These are phyloP conservation scores for Pleodorina starrii DNA, from an alignment of 139 green algal species.

Conservation along the genomic window DNA sequence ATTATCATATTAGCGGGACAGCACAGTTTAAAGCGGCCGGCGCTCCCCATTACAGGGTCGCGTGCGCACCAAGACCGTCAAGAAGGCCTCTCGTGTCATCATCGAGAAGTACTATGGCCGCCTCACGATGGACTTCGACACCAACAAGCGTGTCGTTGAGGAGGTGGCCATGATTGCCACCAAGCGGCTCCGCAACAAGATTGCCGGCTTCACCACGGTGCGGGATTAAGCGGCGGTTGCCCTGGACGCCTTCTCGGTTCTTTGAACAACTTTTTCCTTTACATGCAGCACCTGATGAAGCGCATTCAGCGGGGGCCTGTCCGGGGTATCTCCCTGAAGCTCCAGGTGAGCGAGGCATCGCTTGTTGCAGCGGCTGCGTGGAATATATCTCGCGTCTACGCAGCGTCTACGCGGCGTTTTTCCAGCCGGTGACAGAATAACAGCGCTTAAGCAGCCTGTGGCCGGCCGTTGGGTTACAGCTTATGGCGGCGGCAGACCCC, in stretches of 20 bases:
- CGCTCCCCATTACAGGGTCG: constrained; percentile 81
- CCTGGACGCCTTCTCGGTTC: not conserved
- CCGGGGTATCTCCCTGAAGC: constrained; percentile 99
- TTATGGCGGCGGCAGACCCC: too few species aligned
- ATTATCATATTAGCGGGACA: too few species aligned
- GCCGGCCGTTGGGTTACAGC: too few species aligned
- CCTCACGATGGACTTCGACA: constrained; percentile 97
- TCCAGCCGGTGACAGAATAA: too few species aligned
- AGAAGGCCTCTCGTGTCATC: constrained; percentile 96
- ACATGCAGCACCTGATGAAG: constrained; percentile 99
- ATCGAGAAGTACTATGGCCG: constrained; percentile 99
- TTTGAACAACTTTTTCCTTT: not conserved
- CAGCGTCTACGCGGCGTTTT: too few species aligned
- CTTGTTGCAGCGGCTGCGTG: too few species aligned
- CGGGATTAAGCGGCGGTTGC: not conserved
- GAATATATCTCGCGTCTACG: too few species aligned
- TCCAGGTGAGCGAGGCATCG: constrained; percentile 86
- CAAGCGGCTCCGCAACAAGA: constrained; percentile 99
- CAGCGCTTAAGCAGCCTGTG: too few species aligned
- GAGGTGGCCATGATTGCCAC: constrained; percentile 98
- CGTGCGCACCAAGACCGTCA: constrained; percentile 99
- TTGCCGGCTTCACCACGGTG: constrained; percentile 99
- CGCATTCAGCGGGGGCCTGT: constrained; percentile 99
- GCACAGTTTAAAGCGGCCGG: not conserved
- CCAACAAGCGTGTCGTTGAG: constrained; percentile 97